A percentile compares a stretch with the other conserved stretches of the same genome.
Evolutionary conservation across 2,329 filamentous ascomycete genomes (phyloP).

Genomic region (Sclerotinia trifoliorum): DNA sequence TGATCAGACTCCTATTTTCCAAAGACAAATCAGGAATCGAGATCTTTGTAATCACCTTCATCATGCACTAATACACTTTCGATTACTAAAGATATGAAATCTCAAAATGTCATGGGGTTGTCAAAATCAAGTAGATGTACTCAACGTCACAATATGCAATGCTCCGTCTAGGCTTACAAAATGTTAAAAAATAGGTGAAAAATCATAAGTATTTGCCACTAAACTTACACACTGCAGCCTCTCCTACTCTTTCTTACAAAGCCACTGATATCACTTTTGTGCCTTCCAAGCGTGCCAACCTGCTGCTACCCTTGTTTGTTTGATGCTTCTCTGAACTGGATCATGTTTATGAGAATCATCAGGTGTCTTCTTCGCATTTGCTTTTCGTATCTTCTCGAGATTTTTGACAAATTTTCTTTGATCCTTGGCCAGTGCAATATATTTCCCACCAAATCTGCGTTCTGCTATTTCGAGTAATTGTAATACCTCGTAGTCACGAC

Average conservation of each 20-base stretch:
- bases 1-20: neutral
- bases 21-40: too few relatives aligned
- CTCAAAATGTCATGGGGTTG: too few relatives aligned
- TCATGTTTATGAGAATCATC: constrained; percentile 2
- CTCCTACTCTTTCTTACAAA: neutral
- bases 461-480: constrained; percentile 11
- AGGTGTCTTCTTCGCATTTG: neutral
- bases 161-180: neutral
- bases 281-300: constrained; percentile 18
- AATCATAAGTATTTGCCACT: neutral
- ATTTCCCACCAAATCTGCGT: constrained; percentile 11
- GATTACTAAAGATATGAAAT: too few relatives aligned
- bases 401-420: constrained; percentile 4
- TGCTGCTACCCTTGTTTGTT: constrained; percentile 9
- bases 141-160: neutral
- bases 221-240: neutral
- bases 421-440: neutral
- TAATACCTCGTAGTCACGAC: constrained; percentile 4
- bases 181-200: too few relatives aligned
- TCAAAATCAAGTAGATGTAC: neutral
- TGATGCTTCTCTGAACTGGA: constrained; percentile 2
- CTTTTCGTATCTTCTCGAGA: neutral
- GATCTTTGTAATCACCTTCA: neutral
- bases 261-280: neutral
- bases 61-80: neutral